These are phyloP conservation scores for Macadamia integrifolia DNA, from an alignment of 164 flowering plant genomes.

Conservation along the genomic window DNA sequence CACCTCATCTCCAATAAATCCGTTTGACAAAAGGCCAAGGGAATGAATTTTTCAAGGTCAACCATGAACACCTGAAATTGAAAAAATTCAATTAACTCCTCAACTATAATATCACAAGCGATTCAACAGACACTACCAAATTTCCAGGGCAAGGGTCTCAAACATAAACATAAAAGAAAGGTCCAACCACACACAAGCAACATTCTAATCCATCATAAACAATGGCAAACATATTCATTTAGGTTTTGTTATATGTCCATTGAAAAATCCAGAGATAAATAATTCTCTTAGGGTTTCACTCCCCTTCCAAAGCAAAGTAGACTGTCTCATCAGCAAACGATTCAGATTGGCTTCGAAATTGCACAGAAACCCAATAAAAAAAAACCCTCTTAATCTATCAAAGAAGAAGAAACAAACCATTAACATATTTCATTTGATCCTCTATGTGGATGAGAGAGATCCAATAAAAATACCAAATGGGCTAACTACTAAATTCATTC, in stretches of 20 bases:
- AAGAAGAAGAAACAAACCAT: no score
- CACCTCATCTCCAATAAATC: constrained; percentile 32
- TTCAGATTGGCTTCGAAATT: no score
- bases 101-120: constrained; percentile 19
- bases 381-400: no score
- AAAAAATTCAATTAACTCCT: constrained; percentile 6
- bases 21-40: constrained; percentile 8
- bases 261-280: neutral
- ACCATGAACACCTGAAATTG: constrained; percentile 8
- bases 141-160: constrained; percentile 13
- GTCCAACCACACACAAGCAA: constrained; percentile 3
- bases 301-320: no score
- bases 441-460: no score
- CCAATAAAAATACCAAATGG: no score
- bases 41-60: constrained; percentile 15
- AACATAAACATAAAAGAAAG: no score
- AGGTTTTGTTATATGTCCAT: neutral
- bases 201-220: constrained; percentile 8
- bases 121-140: constrained; percentile 21
- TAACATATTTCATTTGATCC: no score
- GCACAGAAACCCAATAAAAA: no score
- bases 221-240: constrained; percentile 20
- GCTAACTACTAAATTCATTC: no score
- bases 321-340: no score
- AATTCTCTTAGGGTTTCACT: no score